These are phyloP conservation scores for Dryadomyces quercus-mongolicae DNA, from an alignment of 2,329 filamentous ascomycete species.

Conservation along the genomic window DNA sequence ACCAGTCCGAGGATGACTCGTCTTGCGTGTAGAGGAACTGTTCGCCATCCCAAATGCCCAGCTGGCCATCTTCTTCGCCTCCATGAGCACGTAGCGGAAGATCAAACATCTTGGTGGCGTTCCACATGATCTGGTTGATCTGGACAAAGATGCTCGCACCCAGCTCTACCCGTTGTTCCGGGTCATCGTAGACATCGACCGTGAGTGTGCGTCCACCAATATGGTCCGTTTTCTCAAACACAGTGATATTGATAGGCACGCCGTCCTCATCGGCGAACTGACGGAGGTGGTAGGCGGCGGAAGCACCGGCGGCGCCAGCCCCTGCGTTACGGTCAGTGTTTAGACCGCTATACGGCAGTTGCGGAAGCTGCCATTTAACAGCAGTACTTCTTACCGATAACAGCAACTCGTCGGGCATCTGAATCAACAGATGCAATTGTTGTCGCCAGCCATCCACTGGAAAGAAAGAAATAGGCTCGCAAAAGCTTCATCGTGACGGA, in stretches of 20 bases:
- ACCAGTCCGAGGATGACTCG: slow-evolving; percentile 54
- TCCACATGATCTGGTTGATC: slow-evolving; percentile 70
- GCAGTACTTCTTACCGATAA: slow-evolving; percentile 12
- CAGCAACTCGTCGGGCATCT: slow-evolving; percentile 17
- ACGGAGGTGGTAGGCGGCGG: slow-evolving; percentile 70
- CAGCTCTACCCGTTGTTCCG: slow-evolving; percentile 61
- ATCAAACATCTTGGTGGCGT: slow-evolving; percentile 59
- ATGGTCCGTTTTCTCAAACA: slow-evolving; percentile 69
- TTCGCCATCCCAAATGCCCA: slow-evolving; percentile 78
- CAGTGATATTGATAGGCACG: slow-evolving; percentile 61
- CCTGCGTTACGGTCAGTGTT: slow-evolving; percentile 35
- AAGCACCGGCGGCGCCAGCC: slow-evolving; percentile 79
- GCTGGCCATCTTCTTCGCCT: slow-evolving; percentile 36
- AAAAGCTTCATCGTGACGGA: not conserved
- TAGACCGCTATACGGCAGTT: too few species aligned
- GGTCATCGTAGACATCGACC: slow-evolving; percentile 61
- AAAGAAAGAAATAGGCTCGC: not conserved
- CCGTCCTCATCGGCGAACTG: slow-evolving; percentile 53
- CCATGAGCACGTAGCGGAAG: slow-evolving; percentile 41
- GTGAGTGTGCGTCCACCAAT: slow-evolving; percentile 84
- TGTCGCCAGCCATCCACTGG: not conserved
- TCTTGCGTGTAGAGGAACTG: slow-evolving; percentile 57
- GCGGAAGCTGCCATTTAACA: too few species aligned
- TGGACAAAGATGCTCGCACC: slow-evolving; percentile 87
- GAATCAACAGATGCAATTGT: not conserved